These are phyloP conservation scores for Ustilago lituana DNA, from an alignment of 1,284 basidiomycete species.

Conservation along the genomic window DNA sequence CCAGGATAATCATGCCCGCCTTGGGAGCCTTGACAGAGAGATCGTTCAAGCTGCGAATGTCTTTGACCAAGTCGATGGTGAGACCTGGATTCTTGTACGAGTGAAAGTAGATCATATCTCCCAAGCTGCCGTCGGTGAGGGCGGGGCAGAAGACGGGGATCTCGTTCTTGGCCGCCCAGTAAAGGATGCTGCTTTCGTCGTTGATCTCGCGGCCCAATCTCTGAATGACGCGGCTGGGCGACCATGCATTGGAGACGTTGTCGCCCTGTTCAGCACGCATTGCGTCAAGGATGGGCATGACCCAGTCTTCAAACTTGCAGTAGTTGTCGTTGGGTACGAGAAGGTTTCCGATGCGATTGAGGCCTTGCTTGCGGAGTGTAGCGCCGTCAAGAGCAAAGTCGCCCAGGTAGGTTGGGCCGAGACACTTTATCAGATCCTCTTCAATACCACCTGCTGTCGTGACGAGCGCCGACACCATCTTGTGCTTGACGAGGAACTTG, in stretches of 20 bases:
- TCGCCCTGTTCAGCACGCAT: slow-evolving; percentile 92
- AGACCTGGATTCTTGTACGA: slow-evolving; percentile 80
- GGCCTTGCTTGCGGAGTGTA: slow-evolving; percentile 80
- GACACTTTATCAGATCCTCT: slow-evolving; percentile 98
- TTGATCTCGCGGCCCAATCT: slow-evolving; percentile 94
- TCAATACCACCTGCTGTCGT: slow-evolving; percentile 99
- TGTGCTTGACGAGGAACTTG: slow-evolving; percentile 90
- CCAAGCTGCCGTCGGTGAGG: slow-evolving; percentile 94
- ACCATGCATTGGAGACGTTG: slow-evolving; percentile 75
- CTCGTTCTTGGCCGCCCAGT: slow-evolving; percentile 95
- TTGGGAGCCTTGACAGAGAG: slow-evolving; percentile 85
- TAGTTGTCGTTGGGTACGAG: slow-evolving; percentile 99
- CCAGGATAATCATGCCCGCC: slow-evolving; percentile 97
- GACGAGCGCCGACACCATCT: slow-evolving; percentile 86
- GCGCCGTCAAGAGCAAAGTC: slow-evolving; percentile 88
- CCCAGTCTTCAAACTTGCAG: slow-evolving; percentile 99
- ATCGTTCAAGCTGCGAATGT: slow-evolving; percentile 92
- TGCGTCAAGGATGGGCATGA: slow-evolving; percentile 88
- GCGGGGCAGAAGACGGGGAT: slow-evolving; percentile 99
- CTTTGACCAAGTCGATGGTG: slow-evolving; percentile 90
- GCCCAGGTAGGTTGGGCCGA: slow-evolving; percentile 92
- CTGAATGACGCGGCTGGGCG: slow-evolving; percentile 90
- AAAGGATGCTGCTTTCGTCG: slow-evolving; percentile 91
- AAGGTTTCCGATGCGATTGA: slow-evolving; percentile 98
- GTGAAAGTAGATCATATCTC: slow-evolving; percentile 99